Percentiles rank a stretch among this genome's conserved stretches.
These are phyloP conservation scores for Andrographis paniculata DNA, from an alignment of 305 asterid genomes.

Conservation along the genomic window DNA sequence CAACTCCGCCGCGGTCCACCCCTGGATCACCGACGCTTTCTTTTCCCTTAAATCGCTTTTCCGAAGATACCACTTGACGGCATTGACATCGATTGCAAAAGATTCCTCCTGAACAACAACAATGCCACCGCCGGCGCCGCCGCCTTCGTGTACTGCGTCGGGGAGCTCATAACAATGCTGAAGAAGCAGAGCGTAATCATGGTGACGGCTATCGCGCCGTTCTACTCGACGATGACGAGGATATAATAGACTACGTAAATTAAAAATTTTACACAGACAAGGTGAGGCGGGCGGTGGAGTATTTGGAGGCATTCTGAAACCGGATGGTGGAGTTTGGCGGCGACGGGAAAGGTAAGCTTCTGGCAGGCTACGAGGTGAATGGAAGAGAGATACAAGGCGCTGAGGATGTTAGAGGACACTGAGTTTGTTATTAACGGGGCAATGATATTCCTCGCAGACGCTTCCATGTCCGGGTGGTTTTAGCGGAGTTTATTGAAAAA, in stretches of 20 bases:
- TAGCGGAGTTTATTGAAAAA: too few relatives aligned
- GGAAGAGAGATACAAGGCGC: conserved; percentile 77
- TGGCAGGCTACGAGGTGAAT: conserved; percentile 61
- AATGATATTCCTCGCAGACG: conserved; percentile 72
- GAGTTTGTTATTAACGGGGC: conserved; percentile 46
- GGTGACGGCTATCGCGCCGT: conserved; percentile 59
- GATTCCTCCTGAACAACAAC: conserved; percentile 20
- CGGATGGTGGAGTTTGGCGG: conserved; percentile 29
- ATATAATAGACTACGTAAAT: conserved; percentile 49
- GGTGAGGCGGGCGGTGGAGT: conserved; percentile 30
- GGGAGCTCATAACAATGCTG: conserved; percentile 42
- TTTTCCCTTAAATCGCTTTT: conserved; percentile 40
- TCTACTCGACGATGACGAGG: conserved; percentile 33
- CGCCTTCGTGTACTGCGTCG: conserved; percentile 55
- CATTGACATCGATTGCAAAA: conserved; percentile 57
- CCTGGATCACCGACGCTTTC: conserved; percentile 55
- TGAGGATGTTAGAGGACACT: conserved; percentile 32
- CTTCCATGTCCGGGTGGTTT: conserved; percentile 36
- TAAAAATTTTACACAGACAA: conserved; percentile 63
- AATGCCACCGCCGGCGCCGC: conserved; percentile 17
- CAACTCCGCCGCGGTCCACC: conserved; percentile 27
- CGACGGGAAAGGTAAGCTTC: conserved; percentile 28
- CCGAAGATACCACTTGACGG: conserved; percentile 44
- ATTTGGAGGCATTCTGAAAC: conserved; percentile 32
- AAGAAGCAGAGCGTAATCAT: conserved; percentile 51